Evolutionary conservation across 768 basidiomycete species (phyloP), one percentile per base, ranked within the genome.

Genomic region (Royoungia palumana): DNA sequence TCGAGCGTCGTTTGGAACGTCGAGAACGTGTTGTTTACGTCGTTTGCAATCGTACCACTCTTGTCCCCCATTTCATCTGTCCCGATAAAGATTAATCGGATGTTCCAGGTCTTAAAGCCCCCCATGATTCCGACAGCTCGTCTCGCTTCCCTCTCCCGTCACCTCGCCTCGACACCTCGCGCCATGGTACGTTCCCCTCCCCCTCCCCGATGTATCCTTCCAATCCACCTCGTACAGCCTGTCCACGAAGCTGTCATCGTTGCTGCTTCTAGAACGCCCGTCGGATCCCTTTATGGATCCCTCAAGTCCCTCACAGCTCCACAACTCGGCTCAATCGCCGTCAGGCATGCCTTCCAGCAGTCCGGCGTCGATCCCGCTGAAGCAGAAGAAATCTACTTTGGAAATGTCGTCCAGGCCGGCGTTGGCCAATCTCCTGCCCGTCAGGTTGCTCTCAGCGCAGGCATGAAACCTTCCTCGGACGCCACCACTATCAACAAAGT

Each of bases 401-500:
- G 96, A 57, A 94, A 99, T 65, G 96, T 99, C 63, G 83, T 98
- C 47, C 95, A 97, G 72, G 96, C 93, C 3, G 94, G 94, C 59
- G 90, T 94, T 44, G 96, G 96, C 37, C 96, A 99, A 73, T 89
- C 88, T 11, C 96, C 96, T n/a, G 96, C 96, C 44, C 83, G 96
- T 56, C 96, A 99, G 70, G 96, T 94, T 46, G 93, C 86, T n/a
- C 82, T 99, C 50, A 78, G 73, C 47, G 80, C 94, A n/a, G 96
- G 96, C 55, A 75, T 96, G 64, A 82, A 78, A 54, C 68, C 84
- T 10, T 78, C 77, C 48, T 94, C 95, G 22, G 96, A 99, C 72
- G 94, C 95, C 19, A 98, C 96, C 32, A 99, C 96, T 41, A 85
- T 99, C 75, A 99, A 99, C 82, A 99, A 99, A 75, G 96, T 99